Evolutionary conservation across 306 rosid genomes (phyloP).

Genomic region (Myrica gale): DNA sequence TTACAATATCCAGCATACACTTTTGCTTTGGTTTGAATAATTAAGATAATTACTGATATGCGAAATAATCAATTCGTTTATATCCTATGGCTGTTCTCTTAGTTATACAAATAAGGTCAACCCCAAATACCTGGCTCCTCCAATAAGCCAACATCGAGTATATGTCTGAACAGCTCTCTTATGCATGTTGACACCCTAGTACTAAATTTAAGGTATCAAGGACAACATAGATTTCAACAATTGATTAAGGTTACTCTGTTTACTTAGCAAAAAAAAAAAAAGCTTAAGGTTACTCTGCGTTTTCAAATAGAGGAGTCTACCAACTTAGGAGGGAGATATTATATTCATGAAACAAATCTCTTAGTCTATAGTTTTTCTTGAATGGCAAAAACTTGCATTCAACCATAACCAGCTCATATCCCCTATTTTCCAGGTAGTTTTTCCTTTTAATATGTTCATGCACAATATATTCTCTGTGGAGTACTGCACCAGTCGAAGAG

Average conservation of each 20-base stretch:
- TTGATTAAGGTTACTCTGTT: too few species aligned
- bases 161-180: not conserved
- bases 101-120: conserved; percentile 12
- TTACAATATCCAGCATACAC: conserved; percentile 14
- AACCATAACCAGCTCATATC: not conserved
- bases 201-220: too few species aligned
- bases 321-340: not conserved
- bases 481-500: conserved; percentile 9
- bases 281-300: too few species aligned
- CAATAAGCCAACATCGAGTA: not conserved
- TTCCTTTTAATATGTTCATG: not conserved
- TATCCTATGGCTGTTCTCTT: not conserved
- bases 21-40: conserved; percentile 13
- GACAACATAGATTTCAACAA: too few species aligned
- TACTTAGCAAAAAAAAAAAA: too few species aligned
- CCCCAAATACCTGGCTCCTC: conserved; percentile 5
- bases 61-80: not conserved
- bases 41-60: not conserved
- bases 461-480: not conserved
- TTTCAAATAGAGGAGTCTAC: too few species aligned
- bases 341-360: not conserved
- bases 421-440: not conserved
- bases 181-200: too few species aligned
- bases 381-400: not conserved
- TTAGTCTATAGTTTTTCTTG: not conserved